These are phyloP conservation scores for Kwoniella europaea DNA, from an alignment of 768 basidiomycete genomes.

Conservation along the genomic window DNA sequence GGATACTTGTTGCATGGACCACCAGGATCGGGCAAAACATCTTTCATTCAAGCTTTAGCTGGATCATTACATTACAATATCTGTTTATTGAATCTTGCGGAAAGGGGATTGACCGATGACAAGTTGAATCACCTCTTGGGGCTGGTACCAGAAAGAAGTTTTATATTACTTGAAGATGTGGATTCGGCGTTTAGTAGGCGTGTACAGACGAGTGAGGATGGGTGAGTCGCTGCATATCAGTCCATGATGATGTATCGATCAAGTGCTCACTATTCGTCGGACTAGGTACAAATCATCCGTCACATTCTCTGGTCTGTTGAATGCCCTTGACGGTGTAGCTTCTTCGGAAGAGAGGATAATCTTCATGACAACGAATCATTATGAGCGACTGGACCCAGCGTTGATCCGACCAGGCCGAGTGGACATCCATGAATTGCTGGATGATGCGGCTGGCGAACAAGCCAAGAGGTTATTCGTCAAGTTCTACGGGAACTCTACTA, in stretches of 20 bases:
- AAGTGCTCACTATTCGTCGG: too few species aligned
- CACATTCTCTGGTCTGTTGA: conserved; percentile 96
- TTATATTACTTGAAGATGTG: conserved; percentile 95
- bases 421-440: conserved; percentile 80
- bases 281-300: conserved; percentile 87
- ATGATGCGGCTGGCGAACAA: conserved; percentile 83
- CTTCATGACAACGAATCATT: conserved; percentile 99
- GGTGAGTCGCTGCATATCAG: conserved; percentile 64
- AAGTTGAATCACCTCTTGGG: conserved; percentile 91
- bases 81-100: conserved; percentile 91
- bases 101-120: conserved; percentile 94
- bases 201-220: conserved; percentile 86
- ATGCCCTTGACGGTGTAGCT: conserved; percentile 95
- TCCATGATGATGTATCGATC: too few species aligned
- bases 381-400: conserved; percentile 85
- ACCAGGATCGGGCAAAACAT: conserved; percentile 97
- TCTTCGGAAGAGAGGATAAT: conserved; percentile 97
- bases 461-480: conserved; percentile 75
- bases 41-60: conserved; percentile 96
- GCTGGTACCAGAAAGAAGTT: conserved; percentile 87
- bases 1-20: conserved; percentile 95
- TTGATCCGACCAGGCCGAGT: conserved; percentile 95
- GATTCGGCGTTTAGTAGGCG: conserved; percentile 97
- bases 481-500: conserved; percentile 71
- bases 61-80: conserved; percentile 93